Evolutionary conservation across 2,329 filamentous ascomycete genomes (phyloP).

Genomic region (Talaromyces sp.): DNA sequence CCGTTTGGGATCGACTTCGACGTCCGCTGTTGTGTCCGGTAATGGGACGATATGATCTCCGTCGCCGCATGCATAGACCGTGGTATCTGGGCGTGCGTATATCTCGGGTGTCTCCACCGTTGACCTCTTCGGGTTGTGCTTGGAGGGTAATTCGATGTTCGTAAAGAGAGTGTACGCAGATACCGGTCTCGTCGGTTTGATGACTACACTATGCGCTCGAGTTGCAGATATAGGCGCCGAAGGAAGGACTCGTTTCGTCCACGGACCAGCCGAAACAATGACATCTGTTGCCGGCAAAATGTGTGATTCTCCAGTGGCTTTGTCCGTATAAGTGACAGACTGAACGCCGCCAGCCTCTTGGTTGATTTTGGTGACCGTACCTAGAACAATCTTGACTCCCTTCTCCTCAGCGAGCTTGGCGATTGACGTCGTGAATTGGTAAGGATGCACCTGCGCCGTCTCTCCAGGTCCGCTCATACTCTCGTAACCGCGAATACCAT

Average conservation of each 20-base stretch:
- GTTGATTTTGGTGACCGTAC: conserved; percentile 68
- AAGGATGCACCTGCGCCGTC: conserved; percentile 92
- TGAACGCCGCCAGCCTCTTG: conserved; percentile 51
- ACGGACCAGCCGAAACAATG: conserved; percentile 62
- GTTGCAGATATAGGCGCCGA: conserved; percentile 58
- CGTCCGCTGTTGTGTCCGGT: conserved; percentile 71
- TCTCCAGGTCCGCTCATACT: conserved; percentile 78
- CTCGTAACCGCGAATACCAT: conserved; percentile 67
- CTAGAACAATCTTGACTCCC: conserved; percentile 66
- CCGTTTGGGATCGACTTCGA: conserved; percentile 69
- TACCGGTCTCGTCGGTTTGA: conserved; percentile 54
- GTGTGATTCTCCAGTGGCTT: conserved; percentile 48
- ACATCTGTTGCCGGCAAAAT: conserved; percentile 60
- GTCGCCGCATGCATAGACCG: conserved; percentile 93
- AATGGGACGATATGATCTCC: conserved; percentile 74
- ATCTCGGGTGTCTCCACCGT: conserved; percentile 82
- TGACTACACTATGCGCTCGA: conserved; percentile 64
- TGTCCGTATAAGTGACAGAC: conserved; percentile 62
- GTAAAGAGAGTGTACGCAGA: conserved; percentile 66
- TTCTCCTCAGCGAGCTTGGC: conserved; percentile 69
- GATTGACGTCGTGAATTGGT: conserved; percentile 83
- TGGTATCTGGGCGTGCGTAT: conserved; percentile 82
- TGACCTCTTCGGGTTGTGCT: conserved; percentile 47
- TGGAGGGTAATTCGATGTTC: conserved; percentile 69
- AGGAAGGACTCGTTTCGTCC: conserved; percentile 56